A percentile compares a stretch with the other conserved stretches of the same genome.
Conservation (phyloP, 2,329 filamentous ascomycete species). For the Cordyceps militaris region DNA sequence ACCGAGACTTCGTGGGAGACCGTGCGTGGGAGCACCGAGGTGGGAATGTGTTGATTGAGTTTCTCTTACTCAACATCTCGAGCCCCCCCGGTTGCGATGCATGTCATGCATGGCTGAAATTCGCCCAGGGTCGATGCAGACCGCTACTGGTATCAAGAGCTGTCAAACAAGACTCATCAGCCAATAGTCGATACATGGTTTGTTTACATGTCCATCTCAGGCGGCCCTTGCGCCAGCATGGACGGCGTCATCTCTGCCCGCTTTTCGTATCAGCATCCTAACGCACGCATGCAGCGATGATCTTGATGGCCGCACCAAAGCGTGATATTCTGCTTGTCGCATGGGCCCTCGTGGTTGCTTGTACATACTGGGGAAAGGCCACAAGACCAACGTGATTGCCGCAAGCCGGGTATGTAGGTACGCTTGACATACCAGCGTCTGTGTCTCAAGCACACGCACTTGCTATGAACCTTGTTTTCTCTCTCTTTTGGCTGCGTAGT, state of each 20-base stretch:
- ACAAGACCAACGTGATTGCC: not conserved
- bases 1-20: not conserved
- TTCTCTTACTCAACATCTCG: not conserved
- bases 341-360: not conserved
- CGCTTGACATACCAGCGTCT: not conserved
- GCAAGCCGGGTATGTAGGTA: not conserved
- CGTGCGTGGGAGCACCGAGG: not conserved
- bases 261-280: not conserved
- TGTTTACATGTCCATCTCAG: not conserved
- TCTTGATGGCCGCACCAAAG: not conserved
- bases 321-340: not conserved
- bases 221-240: not conserved
- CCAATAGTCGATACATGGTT: not conserved
- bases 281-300: not conserved
- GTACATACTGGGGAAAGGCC: not conserved
- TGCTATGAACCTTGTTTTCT: not conserved
- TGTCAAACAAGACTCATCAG: not conserved
- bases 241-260: not conserved
- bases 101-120: not conserved
- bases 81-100: not conserved
- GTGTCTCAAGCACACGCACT: not conserved
- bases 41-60: not conserved
- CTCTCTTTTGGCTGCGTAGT: not conserved
- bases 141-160: not conserved
- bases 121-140: conserved; percentile 5